Percentiles rank a stretch among this genome's conserved stretches.
phyloP scores from a whole-genome alignment of 2,329 filamentous ascomycete species.

The Fusarium marasasianum region DNA sequence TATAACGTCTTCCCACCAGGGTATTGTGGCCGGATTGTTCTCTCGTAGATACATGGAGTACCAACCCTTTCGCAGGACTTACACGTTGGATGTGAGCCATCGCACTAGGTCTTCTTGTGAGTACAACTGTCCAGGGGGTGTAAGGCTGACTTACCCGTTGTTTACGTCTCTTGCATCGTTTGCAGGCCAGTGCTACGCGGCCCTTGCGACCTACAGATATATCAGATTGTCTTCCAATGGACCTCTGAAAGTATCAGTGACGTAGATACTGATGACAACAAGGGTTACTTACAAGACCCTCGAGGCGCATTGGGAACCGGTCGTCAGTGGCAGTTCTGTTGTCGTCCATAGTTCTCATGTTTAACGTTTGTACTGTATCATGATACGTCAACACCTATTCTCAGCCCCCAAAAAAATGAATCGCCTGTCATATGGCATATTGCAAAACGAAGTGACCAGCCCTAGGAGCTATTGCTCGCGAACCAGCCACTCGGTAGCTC shows the following conservation, averaged over 20 bases:
- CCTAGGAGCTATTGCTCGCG: no score
- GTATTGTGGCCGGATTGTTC: not conserved
- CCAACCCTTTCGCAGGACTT: not conserved
- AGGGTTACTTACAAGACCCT: not conserved
- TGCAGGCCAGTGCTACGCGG: not conserved
- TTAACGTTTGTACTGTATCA: not conserved
- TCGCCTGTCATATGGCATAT: no score
- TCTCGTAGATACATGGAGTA: not conserved
- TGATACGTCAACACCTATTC: not conserved
- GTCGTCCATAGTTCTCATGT: not conserved
- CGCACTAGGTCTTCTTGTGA: not conserved
- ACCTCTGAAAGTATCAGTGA: not conserved
- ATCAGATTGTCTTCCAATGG: not conserved
- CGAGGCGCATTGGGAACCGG: accelerated
- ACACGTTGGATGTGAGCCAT: not conserved
- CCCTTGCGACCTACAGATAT: not conserved
- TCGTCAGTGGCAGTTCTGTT: no score
- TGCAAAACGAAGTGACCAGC: accelerated
- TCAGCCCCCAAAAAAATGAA: no score
- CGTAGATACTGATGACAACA: accelerated
- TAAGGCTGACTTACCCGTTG: not conserved
- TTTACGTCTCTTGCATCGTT: not conserved
- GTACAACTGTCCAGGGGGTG: accelerated
- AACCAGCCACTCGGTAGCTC: not conserved
- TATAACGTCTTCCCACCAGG: not conserved